phyloP scores from a whole-genome alignment of 345 rosid genomes.

The Lepidium sativum region DNA sequence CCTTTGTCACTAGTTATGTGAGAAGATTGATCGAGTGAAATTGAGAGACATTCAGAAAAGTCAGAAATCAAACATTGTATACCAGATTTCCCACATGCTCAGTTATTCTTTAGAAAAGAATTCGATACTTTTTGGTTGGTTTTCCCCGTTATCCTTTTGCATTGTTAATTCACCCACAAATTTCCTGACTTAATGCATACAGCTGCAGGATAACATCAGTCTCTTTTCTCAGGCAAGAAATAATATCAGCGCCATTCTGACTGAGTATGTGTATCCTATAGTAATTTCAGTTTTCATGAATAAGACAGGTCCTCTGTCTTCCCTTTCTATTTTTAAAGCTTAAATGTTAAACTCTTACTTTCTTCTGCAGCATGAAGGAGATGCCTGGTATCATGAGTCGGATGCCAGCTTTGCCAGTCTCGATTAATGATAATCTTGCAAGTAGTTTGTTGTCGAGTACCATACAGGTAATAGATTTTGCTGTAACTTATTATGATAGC shows the following conservation, averaged over 20 bases:
- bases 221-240: conserved; percentile 61
- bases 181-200: conserved; percentile 26
- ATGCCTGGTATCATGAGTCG: conserved; percentile 91
- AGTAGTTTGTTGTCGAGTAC: conserved; percentile 46
- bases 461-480: conserved; percentile 45
- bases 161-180: not conserved
- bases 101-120: not conserved
- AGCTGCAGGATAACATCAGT: conserved; percentile 80
- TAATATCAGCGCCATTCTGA: conserved; percentile 62
- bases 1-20: not conserved
- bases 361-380: conserved; percentile 63
- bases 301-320: not conserved
- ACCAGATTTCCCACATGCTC: not conserved
- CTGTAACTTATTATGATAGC: not conserved
- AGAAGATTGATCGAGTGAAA: not conserved
- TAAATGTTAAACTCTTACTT: conserved; percentile 8
- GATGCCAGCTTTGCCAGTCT: conserved; percentile 74
- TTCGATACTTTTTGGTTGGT: not conserved
- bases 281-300: conserved; percentile 5
- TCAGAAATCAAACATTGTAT: not conserved
- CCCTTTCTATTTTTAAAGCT: not conserved
- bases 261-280: conserved; percentile 51
- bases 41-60: not conserved
- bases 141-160: not conserved
- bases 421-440: conserved; percentile 69